A percentile compares a stretch with the other conserved stretches of the same genome.
These are phyloP conservation scores for Pseudocercospora pini-densiflorae DNA, from an alignment of 2,329 filamentous ascomycete genomes.

Conservation along the genomic window DNA sequence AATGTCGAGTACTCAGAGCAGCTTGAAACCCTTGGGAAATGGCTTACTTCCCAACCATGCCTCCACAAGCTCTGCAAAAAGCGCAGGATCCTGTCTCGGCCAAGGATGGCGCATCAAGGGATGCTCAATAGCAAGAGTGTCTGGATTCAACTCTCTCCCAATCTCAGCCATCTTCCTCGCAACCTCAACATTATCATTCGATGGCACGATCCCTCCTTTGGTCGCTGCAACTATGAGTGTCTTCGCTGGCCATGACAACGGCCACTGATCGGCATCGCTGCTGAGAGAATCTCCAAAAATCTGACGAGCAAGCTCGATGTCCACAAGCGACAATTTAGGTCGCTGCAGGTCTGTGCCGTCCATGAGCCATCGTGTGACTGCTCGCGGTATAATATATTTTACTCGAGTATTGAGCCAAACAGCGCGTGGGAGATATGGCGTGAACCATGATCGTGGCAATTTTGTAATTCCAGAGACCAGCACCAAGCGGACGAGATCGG, in stretches of 20 bases:
- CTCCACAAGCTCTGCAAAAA: constrained; percentile 31
- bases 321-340: background rate
- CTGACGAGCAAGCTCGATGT: constrained; percentile 21
- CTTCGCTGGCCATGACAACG: constrained; percentile 26
- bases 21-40: background rate
- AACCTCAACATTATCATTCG: constrained; percentile 29
- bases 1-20: background rate
- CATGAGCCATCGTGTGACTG: constrained; percentile 30
- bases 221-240: constrained; percentile 35
- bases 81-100: constrained; percentile 31
- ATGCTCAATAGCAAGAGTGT: constrained; percentile 30
- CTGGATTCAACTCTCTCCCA: constrained; percentile 24
- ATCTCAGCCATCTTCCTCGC: constrained; percentile 29
- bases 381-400: constrained; percentile 24
- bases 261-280: constrained; percentile 20
- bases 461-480: constrained; percentile 32
- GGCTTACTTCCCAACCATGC: constrained; percentile 26
- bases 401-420: constrained; percentile 26
- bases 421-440: constrained; percentile 22
- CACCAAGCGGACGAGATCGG: constrained; percentile 28
- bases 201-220: constrained; percentile 33
- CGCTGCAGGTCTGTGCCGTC: constrained; percentile 29
- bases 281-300: constrained; percentile 22
- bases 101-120: constrained; percentile 35
- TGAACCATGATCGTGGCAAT: constrained; percentile 15